Evolutionary conservation across 2,329 filamentous ascomycete species (phyloP), one percentile per base, ranked within the genome.

Genomic region (Xylaria sp.): DNA sequence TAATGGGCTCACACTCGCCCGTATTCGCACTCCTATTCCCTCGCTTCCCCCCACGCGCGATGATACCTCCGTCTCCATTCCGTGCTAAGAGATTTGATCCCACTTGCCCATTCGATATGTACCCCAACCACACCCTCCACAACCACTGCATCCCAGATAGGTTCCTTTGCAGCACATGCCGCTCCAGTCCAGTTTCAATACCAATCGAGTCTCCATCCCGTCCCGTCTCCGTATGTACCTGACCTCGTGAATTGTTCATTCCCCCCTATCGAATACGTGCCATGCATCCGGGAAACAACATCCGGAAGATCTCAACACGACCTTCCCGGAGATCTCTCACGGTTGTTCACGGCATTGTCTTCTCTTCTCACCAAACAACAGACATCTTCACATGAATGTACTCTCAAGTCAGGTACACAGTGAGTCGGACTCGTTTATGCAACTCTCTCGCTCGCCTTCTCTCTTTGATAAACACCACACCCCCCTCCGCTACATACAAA

Each of bases 231-330:
- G 23, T 30, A 30, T 13, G 37, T 42, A 42, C 37, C 48, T 30
- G n/a, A 5, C 48, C 48, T 50, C 23, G 18, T n/a, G 23, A 51
- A 51, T 34, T 42, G 8, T 6, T 30, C 8, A 42, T 9, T 9
- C 9, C 16, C 49, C 49, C 23, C 10, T 11, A 23, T 35, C 30
- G n/a, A 16, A 50, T 34, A 5, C 49, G 52, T 57, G 55, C 56
- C 42, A 52, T 53, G 50, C 62, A 55, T 50, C 53, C 62, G 62
- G 62, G 59, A 60, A 62, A 60, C 47, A 8, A 11, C 44, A 60
- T 11, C 62, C 62, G 62, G 60, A 47, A 62, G 60, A 60, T 62
- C 60, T 59, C 49, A 51, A 59, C 35, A 52, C 42, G 51, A 59
- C 57, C 47, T 57, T 53, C 48, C n/a, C 18, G 46, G 52, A 39